Conservation (phyloP, 2,329 filamentous ascomycete genomes). For the Aspergillus fructus region DNA sequence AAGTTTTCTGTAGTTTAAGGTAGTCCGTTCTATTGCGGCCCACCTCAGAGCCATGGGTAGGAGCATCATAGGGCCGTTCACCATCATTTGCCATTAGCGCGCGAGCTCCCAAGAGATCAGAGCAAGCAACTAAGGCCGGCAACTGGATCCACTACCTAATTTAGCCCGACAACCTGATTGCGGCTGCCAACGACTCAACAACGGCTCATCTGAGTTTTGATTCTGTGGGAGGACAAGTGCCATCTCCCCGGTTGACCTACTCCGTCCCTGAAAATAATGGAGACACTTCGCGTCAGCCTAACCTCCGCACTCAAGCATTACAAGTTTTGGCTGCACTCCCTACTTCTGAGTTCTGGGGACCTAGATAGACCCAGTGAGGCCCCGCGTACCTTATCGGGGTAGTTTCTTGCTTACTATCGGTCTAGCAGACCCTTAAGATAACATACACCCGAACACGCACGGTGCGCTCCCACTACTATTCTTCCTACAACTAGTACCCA, state of each 20-base stretch:
- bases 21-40: background rate
- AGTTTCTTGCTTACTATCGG: background rate
- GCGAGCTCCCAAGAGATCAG: conserved; percentile 6
- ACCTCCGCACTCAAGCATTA: too few species aligned
- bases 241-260: background rate
- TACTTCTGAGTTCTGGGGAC: too few species aligned
- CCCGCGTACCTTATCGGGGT: background rate
- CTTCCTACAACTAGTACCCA: background rate
- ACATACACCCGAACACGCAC: background rate
- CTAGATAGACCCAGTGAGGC: too few species aligned
- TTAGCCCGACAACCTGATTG: background rate
- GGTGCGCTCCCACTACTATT: background rate
- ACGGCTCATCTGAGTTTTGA: background rate
- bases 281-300: too few species aligned
- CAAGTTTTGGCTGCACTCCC: too few species aligned
- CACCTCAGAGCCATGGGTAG: background rate
- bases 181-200: background rate
- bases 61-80: background rate
- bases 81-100: background rate
- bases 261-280: too few species aligned
- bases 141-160: conserved; percentile 5
- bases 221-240: background rate
- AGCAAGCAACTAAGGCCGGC: background rate
- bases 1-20: background rate
- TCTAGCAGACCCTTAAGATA: background rate